Evolutionary conservation across 108 stramenopile species (phyloP), one percentile per base, ranked within the genome.

Genomic region (Cyclostephanos tholiformis): DNA sequence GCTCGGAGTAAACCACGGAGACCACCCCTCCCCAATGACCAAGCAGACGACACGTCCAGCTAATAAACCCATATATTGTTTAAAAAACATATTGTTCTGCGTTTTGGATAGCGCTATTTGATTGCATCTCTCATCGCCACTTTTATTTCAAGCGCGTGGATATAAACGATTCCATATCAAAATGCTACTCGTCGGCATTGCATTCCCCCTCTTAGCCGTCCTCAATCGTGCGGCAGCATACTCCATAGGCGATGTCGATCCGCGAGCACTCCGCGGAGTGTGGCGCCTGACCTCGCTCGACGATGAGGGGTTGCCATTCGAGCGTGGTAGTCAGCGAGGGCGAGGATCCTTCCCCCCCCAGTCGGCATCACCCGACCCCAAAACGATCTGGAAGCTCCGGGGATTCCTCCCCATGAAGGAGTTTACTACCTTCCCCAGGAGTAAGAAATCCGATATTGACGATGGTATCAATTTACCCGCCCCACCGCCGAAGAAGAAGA

Each of bases 381-480:
- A 36, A 36, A 39, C 59, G 20, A 57, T 75, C 26, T 72, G 71
- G 66, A 59, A 78, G 46, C 55, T 61, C 0, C 75, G 64, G 13
- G 72, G 67, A 19, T 59, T 49, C 38, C 29, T 69, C 19, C 87
- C 92, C 11, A 75, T 93, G 74, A 94, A 94, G 58, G 93, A 94
- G 69, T 94, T 94, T 63, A 94, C 93, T 16, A 85, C 83, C 10
- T 87, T 86, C 74, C 93, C 93, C 26, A 69, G 81, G 22, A 83
- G 75, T 46, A 57, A 72, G 19, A 29, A 71, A 43, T 9, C 36
- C 50, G 23, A 48, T 56, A 2, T 38, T 13, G 57, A 50, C 13
- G 56, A 44, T 53, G 66, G 58, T 56, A 52, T 51, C 51, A 52
- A 23, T 2, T 6, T 44, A 20, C 20, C 29, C 53, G 41, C 26